phyloP scores from a whole-genome alignment of 768 basidiomycete genomes.

The Tylopilus sp. region DNA sequence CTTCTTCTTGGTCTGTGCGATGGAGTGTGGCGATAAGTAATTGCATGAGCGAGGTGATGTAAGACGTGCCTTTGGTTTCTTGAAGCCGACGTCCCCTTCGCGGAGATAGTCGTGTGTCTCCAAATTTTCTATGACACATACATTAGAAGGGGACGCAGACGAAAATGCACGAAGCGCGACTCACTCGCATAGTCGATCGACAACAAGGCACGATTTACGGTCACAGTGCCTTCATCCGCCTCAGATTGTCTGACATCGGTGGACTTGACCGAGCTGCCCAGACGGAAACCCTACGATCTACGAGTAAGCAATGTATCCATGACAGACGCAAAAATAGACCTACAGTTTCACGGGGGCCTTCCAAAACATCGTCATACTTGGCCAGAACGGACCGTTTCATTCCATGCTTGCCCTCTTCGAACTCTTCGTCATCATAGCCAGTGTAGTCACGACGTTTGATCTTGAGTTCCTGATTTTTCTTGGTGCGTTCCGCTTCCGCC shows the following conservation, averaged over 20 bases:
- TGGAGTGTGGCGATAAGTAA: background rate
- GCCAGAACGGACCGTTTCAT: constrained; percentile 79
- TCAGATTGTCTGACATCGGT: constrained; percentile 39
- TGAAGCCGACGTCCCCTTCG: constrained; percentile 92
- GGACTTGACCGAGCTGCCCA: constrained; percentile 60
- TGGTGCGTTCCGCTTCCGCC: constrained; percentile 80
- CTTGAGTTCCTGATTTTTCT: constrained; percentile 80
- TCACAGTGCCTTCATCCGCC: constrained; percentile 46
- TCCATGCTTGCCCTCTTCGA: constrained; percentile 68
- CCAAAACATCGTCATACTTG: constrained; percentile 92
- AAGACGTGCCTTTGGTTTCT: constrained; percentile 77
- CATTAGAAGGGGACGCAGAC: constrained; percentile 20
- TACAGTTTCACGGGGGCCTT: constrained; percentile 69
- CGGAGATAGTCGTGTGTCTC: constrained; percentile 84
- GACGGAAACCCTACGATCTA: constrained; percentile 69
- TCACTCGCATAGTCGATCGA: constrained; percentile 88
- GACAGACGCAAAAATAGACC: constrained; percentile 18
- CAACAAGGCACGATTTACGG: constrained; percentile 77
- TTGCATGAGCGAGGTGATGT: background rate
- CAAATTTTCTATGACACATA: constrained; percentile 62
- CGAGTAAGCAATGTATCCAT: background rate
- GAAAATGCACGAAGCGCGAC: constrained; percentile 29
- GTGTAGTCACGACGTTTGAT: constrained; percentile 89
- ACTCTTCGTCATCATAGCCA: constrained; percentile 96
- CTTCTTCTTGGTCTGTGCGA: constrained; percentile 85